Evolutionary conservation across 192 early-diverging fungal genomes (phyloP).

Genomic region (Rhizophagus clarus): DNA sequence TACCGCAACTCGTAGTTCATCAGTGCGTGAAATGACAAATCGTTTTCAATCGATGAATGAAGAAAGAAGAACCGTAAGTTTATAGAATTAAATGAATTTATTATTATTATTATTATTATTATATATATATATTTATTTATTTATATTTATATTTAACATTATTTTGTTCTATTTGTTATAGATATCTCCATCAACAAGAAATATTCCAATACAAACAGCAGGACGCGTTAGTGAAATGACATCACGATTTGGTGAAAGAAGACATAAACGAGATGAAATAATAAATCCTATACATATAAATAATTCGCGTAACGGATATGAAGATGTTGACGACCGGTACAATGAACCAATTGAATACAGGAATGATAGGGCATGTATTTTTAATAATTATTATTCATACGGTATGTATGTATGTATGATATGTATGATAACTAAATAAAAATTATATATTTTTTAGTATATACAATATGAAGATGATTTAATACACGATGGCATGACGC

Average conservation of each 20-base stretch:
- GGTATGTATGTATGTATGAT: no score
- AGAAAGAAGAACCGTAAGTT: background rate
- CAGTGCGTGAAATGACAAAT: background rate
- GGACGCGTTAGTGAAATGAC: constrained; percentile 5
- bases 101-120: background rate
- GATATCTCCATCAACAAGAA: background rate
- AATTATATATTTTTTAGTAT: background rate
- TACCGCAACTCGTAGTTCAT: background rate
- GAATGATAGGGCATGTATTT: background rate
- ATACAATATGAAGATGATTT: background rate
- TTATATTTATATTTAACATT: background rate
- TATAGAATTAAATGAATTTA: background rate
- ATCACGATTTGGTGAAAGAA: constrained; percentile 3
- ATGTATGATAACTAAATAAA: background rate
- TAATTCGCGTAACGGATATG: background rate
- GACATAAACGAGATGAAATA: background rate
- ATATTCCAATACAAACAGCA: background rate
- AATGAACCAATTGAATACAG: background rate
- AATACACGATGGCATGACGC: background rate
- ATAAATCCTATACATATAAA: background rate
- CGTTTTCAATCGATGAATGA: background rate
- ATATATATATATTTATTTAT: background rate
- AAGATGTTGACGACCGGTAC: background rate
- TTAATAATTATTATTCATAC: no score
- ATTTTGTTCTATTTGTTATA: background rate